Evolutionary conservation across 2,329 filamentous ascomycete genomes (phyloP), one percentile per base, ranked within the genome.

Genomic region (Bipolaris oryzae): DNA sequence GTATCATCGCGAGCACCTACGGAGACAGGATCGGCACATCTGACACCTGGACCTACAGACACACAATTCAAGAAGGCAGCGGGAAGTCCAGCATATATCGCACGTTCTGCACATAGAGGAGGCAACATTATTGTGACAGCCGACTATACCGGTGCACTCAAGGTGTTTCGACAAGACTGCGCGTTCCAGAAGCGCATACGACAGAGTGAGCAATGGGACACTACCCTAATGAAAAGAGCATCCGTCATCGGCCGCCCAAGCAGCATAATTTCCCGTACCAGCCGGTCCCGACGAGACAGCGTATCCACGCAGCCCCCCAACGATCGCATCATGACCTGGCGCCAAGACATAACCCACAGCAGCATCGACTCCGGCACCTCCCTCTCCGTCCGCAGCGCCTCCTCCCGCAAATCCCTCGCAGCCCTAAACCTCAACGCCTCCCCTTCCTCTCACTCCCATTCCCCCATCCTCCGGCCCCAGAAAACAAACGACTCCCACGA

Each of bases 151-250:
- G 95, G 95, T 34, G 85, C 87, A 23, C 95, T 99, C 78, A 97
- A 97, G 73, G 89, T 98, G 0, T 97, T 97, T 72, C 86, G 95
- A 18, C 94, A 98, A 75, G 95, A 99, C 73, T 97, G 94, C 72
- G 95, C 94, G 0, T 91, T 85, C 66, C 77, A 82, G 46, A 96
- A 96, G 76, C 87, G 94, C 18, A 46, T 70, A 16, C 66, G 69
- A 84, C 86, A 53, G 84, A 87, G 53, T 42, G 69, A 74, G 55
- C 91, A 92, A 53, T 94, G 89, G 89, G 92, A 96, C 64, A 87
- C 88, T 0, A 84, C 85, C 1, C 94, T 90, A 15, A 86, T 86
- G 7, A 87, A 86, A 62, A 87, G 86, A 66, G 77, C 91, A 41
- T 83, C 83, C 21, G 85, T 85, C 1, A 76, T 85, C 23, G 69